These are phyloP conservation scores for Pythium sukuiense DNA, from an alignment of 352 stramenopile genomes.

Conservation along the genomic window DNA sequence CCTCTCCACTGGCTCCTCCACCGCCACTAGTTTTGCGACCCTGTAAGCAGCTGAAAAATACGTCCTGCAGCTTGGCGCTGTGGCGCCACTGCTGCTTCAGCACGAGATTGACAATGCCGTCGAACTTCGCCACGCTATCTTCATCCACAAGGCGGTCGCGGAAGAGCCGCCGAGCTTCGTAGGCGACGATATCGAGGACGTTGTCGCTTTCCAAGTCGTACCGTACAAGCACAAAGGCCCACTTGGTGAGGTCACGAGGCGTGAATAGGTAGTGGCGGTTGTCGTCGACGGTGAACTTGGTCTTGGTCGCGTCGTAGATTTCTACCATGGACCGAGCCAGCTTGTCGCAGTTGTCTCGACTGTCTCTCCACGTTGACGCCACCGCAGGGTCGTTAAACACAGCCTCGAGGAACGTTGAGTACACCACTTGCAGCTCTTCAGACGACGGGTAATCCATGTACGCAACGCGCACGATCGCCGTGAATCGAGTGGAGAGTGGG, in stretches of 20 bases:
- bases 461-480: conserved; percentile 91
- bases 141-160: conserved; percentile 88
- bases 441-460: conserved; percentile 92
- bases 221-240: conserved; percentile 85
- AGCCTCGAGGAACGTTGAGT: conserved; percentile 86
- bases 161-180: conserved; percentile 90
- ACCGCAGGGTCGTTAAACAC: conserved; percentile 56
- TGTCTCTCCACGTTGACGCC: conserved; percentile 48
- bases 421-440: conserved; percentile 89
- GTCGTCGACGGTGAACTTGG: conserved; percentile 93
- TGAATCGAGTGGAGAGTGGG: conserved; percentile 92
- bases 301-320: conserved; percentile 86
- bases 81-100: conserved; percentile 89
- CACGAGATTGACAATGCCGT: conserved; percentile 77
- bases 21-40: conserved; percentile 38
- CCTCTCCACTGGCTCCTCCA: conserved; percentile 2
- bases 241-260: conserved; percentile 91
- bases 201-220: conserved; percentile 91
- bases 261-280: conserved; percentile 95
- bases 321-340: conserved; percentile 90
- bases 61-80: conserved; percentile 65
- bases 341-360: conserved; percentile 66
- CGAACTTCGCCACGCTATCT: conserved; percentile 79
- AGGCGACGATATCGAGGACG: conserved; percentile 88
- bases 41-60: conserved; percentile 87